Conservation (phyloP, 495 filamentous ascomycete genomes). For the Penicillium desertorum region DNA sequence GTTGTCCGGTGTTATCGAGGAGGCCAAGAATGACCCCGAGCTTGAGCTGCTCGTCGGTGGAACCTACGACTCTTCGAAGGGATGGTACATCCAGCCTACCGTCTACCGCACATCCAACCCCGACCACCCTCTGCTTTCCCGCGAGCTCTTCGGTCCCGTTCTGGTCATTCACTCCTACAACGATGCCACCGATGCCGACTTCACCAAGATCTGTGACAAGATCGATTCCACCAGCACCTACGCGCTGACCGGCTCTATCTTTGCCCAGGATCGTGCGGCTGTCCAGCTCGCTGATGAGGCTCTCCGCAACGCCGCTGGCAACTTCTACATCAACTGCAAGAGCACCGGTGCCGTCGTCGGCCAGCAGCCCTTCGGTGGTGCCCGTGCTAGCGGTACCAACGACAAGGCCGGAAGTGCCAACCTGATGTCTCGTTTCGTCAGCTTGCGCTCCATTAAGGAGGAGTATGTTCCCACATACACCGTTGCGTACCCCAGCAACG, state of each 20-base stretch:
- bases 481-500: slow-evolving; percentile 82
- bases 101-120: slow-evolving; percentile 66
- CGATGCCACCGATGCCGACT: slow-evolving; percentile 51
- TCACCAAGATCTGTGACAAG: slow-evolving; percentile 51
- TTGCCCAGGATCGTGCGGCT: slow-evolving; percentile 68
- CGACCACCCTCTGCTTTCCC: slow-evolving; percentile 58
- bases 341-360: slow-evolving; percentile 88
- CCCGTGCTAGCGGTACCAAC: slow-evolving; percentile 82
- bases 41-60: slow-evolving; percentile 62
- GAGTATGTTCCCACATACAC: slow-evolving; percentile 69
- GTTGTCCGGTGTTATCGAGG: slow-evolving; percentile 56
- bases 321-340: slow-evolving; percentile 95
- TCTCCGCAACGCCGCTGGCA: slow-evolving; percentile 76
- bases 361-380: slow-evolving; percentile 89
- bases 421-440: slow-evolving; percentile 76
- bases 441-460: slow-evolving; percentile 84
- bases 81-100: slow-evolving; percentile 68
- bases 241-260: slow-evolving; percentile 76
- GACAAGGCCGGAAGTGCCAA: slow-evolving; percentile 85
- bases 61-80: slow-evolving; percentile 56
- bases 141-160: slow-evolving; percentile 65
- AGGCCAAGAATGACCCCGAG: slow-evolving; percentile 60
- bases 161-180: slow-evolving; percentile 61
- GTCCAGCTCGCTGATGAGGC: slow-evolving; percentile 67
- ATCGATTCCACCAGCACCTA: slow-evolving; percentile 71